Base-by-base conservation (phyloP, 2,329 filamentous ascomycete species). In the Lachnellula cervina region DNA sequence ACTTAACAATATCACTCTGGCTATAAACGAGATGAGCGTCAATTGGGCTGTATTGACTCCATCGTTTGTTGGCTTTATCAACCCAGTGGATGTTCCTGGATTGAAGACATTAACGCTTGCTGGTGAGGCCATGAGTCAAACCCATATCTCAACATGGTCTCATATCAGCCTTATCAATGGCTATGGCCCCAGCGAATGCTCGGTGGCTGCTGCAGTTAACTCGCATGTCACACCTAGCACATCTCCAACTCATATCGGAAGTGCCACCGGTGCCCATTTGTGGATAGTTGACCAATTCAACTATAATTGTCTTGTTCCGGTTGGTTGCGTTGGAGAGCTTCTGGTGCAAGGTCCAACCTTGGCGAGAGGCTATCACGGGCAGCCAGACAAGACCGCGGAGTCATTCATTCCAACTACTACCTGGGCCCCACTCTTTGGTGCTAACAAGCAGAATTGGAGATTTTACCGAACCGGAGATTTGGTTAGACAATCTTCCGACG, bases 51-150 rank as follows among this genome's bases (percentile, higher is more conserved):
- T 59, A 21, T 49, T 63, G 19, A 65, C 61, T 25, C 54, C 63
- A 19, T 56, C 62, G 8, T 51, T 64, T 32, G 54, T 51, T 0
- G 90, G 87, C 59, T 90, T 96, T 71, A 76, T 96, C 54, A 94
- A 89, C 0, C 90, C 91, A 0, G 93, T 88, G 0, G 90, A 94
- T 9, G 88, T 86, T 0, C 90, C 90, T 0, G 72, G 73, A 0
- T 71, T 96, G 77, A 53, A 72, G 89, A 3, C 76, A 94, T 1
- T 74, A 93, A 35, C 95, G 89, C 0, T 96, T 93, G 63, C 90
- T 89, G 7, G 91, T 94, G 72, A 96, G 93, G 90, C 80, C 93
- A 45, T 95, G 86, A 11, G 76, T 79, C 43, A 79, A 80, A 73
- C 80, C 21, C 69, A 74, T 57, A 63, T 74, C 47, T 62, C 66